Conservation (phyloP, 352 stramenopile species). For the Pythium utonaiense region DNA sequence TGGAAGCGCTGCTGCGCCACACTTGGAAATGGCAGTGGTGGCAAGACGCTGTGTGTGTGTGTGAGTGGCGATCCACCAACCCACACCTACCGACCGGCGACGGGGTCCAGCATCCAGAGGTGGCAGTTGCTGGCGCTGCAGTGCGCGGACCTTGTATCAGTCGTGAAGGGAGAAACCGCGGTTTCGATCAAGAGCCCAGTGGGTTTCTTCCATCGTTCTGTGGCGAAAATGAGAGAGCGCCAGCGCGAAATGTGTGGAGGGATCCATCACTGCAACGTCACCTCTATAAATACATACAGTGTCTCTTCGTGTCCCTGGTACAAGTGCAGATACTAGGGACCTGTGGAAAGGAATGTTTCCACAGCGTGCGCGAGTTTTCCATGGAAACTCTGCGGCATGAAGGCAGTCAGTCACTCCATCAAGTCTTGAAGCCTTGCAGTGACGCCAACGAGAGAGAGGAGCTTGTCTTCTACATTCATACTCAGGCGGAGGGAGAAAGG, state of each 20-base stretch:
- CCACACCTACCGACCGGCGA: too few species aligned
- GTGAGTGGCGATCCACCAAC: too few species aligned
- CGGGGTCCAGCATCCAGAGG: not conserved
- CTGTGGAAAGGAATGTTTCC: not conserved
- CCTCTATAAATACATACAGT: not conserved
- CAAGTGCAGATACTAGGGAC: not conserved
- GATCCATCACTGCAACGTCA: not conserved
- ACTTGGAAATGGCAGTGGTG: too few species aligned
- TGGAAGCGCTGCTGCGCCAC: not conserved
- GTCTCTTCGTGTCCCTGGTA: not conserved
- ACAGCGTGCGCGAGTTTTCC: not conserved
- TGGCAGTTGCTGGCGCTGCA: not conserved
- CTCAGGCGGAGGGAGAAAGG: not conserved
- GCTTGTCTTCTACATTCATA: not conserved
- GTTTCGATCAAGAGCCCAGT: not conserved
- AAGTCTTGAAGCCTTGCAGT: not conserved
- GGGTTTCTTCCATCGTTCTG: conserved; percentile 5
- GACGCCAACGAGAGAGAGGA: not conserved
- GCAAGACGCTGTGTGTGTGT: too few species aligned
- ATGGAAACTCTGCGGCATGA: conserved; percentile 1
- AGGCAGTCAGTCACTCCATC: not conserved
- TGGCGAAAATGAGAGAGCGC: not conserved
- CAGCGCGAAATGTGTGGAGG: conserved; percentile 1
- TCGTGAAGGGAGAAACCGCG: not conserved
- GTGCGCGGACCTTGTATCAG: not conserved